Percentiles rank a stretch among this genome's conserved stretches.
phyloP scores from a whole-genome alignment of 805 yeast species.

The Tetrapisispora pingtungensis region DNA sequence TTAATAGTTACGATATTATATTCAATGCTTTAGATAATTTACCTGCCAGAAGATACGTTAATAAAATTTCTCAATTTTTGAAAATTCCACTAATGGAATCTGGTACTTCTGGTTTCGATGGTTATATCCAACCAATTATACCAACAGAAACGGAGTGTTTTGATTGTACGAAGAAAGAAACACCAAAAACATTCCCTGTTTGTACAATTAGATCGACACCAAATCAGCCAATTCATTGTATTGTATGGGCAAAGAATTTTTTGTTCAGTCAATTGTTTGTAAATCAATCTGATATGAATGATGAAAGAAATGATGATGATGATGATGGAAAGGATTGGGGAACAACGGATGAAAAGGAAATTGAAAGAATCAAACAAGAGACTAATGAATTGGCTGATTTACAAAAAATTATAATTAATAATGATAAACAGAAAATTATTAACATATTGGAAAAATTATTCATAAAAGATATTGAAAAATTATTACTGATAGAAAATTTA shows the following conservation, averaged over 20 bases:
- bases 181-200: conserved; percentile 88
- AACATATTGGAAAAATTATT: conserved; percentile 53
- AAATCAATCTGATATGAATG: conserved; percentile 25
- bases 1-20: conserved; percentile 60
- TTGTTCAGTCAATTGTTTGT: conserved; percentile 73
- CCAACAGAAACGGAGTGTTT: conserved; percentile 84
- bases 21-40: conserved; percentile 92
- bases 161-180: conserved; percentile 78
- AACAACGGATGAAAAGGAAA: conserved; percentile 54
- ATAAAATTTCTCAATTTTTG: conserved; percentile 66
- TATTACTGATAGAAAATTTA: conserved; percentile 57
- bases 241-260: conserved; percentile 95
- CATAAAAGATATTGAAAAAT: conserved; percentile 65
- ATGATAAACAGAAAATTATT: conserved; percentile 25
- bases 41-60: conserved; percentile 86
- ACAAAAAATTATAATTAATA: conserved; percentile 31
- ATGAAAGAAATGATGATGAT: conserved; percentile 31
- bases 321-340: conserved; percentile 39
- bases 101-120: conserved; percentile 92
- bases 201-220: conserved; percentile 97
- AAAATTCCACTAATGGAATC: conserved; percentile 76
- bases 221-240: conserved; percentile 88
- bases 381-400: conserved; percentile 52
- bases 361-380: conserved; percentile 54
- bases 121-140: conserved; percentile 86